Conservation (phyloP, 441 rosid species). For the Pelargonium citronellum region DNA sequence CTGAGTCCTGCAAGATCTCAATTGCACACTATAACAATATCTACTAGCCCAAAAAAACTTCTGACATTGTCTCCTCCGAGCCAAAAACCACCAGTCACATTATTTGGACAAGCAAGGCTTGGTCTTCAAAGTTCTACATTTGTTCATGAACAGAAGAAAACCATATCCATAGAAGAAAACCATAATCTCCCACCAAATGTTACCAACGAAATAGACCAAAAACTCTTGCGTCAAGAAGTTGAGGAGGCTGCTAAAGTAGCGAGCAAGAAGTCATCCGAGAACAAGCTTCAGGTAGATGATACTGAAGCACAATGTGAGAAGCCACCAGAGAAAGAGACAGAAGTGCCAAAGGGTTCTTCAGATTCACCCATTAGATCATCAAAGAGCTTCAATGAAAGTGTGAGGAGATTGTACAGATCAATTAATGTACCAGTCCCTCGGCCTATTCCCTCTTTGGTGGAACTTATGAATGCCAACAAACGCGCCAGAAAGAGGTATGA, state of each 20-base stretch:
- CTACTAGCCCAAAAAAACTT: slow-evolving; percentile 24
- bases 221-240: slow-evolving; percentile 10
- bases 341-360: slow-evolving; percentile 18
- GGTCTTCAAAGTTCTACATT: slow-evolving; percentile 30
- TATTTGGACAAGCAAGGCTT: slow-evolving; percentile 70
- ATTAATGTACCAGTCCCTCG: slow-evolving; percentile 68
- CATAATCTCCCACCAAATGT: slow-evolving; percentile 14
- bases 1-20: slow-evolving; percentile 24
- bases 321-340: slow-evolving; percentile 14
- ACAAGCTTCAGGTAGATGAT: slow-evolving; percentile 17
- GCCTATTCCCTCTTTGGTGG: slow-evolving; percentile 69
- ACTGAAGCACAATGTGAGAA: slow-evolving; percentile 17
- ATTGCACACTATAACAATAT: slow-evolving; percentile 23
- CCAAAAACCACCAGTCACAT: slow-evolving; percentile 40
- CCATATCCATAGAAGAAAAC: slow-evolving; percentile 18
- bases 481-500: slow-evolving; percentile 34
- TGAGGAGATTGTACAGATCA: slow-evolving; percentile 57
- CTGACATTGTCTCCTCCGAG: slow-evolving; percentile 39
- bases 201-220: slow-evolving; percentile 19
- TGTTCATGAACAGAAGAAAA: slow-evolving; percentile 18
- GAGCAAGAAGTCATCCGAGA: slow-evolving; percentile 17
- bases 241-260: slow-evolving; percentile 11
- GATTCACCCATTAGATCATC: slow-evolving; percentile 27
- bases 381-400: slow-evolving; percentile 36
- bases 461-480: slow-evolving; percentile 47